phyloP scores from a whole-genome alignment of 1,139 yeast genomes.

The Sugiyamaella sp. region DNA sequence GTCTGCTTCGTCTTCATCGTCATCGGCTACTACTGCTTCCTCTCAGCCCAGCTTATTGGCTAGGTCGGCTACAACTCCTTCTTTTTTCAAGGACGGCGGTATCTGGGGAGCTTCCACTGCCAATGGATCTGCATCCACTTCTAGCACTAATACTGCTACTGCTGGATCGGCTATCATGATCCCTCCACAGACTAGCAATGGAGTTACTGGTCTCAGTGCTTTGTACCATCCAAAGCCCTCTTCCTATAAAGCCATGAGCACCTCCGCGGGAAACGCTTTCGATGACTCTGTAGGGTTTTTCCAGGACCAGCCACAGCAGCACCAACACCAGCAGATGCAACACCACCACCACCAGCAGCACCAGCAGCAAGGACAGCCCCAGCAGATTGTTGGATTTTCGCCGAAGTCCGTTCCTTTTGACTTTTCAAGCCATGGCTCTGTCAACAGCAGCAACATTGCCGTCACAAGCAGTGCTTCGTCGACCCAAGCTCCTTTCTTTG shows the following conservation, averaged over 20 bases:
- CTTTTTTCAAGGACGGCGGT: constrained; percentile 18
- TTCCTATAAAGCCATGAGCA: constrained; percentile 18
- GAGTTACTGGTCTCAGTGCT: constrained; percentile 11
- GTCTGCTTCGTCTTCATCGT: constrained; percentile 12
- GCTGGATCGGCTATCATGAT: constrained; percentile 9
- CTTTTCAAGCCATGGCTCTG: constrained; percentile 3
- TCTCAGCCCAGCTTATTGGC: constrained; percentile 15
- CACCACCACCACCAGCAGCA: constrained; percentile 15
- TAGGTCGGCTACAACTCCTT: constrained; percentile 21
- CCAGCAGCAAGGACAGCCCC: constrained; percentile 13
- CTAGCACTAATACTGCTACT: constrained; percentile 8
- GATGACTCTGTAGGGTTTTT: constrained; percentile 18
- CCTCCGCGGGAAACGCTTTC: constrained; percentile 20
- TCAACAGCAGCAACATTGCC: constrained; percentile 2
- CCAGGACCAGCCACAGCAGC: constrained; percentile 17
- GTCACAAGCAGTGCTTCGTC: background rate
- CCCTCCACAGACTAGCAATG: constrained; percentile 8
- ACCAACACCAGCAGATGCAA: constrained; percentile 18
- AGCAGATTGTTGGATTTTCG: constrained; percentile 16
- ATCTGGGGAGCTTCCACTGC: constrained; percentile 18
- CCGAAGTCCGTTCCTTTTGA: constrained; percentile 19
- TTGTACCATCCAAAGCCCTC: constrained; percentile 22
- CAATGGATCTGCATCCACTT: constrained; percentile 1
- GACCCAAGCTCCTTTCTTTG: constrained; percentile 20
- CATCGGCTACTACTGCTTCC: constrained; percentile 17